A percentile compares a stretch with the other conserved stretches of the same genome.
Conservation (phyloP, 192 early-diverging fungal species). For the Allomyces macrogynus region DNA sequence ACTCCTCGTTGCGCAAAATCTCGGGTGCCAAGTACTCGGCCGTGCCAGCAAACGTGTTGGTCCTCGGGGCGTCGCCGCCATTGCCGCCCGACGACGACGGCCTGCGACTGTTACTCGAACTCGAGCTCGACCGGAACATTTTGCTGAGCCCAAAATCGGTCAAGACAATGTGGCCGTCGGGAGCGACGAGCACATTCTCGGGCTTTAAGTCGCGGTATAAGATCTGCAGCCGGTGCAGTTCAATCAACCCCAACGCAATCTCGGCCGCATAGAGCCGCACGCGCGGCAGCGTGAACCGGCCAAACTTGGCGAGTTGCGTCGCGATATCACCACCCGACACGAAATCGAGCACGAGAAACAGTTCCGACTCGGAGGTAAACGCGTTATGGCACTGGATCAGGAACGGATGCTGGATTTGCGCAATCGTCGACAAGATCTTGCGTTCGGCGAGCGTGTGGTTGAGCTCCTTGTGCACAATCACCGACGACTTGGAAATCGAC, state of each 20-base stretch:
- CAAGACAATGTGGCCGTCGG: neutral
- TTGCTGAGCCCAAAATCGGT: slow-evolving; percentile 5
- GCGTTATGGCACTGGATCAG: slow-evolving; percentile 81
- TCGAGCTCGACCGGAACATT: slow-evolving; percentile 16
- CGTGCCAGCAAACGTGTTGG: slow-evolving; percentile 1
- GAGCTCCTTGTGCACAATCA: slow-evolving; percentile 8
- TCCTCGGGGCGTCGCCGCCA: neutral
- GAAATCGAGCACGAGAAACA: slow-evolving; percentile 84
- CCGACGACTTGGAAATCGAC: slow-evolving; percentile 29
- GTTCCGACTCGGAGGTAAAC: slow-evolving; percentile 68
- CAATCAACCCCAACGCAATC: neutral
- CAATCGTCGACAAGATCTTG: slow-evolving; percentile 38
- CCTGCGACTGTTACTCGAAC: slow-evolving; percentile 4
- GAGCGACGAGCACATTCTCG: neutral
- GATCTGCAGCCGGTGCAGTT: slow-evolving; percentile 18
- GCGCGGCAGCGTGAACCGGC: neutral
- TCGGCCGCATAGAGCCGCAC: neutral
- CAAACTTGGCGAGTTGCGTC: slow-evolving; percentile 38
- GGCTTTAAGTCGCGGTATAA: neutral
- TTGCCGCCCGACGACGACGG: too few relatives aligned
- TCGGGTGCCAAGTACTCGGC: neutral
- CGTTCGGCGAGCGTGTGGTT: slow-evolving; percentile 33
- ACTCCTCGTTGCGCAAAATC: neutral
- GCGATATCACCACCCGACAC: slow-evolving; percentile 82
- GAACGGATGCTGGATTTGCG: slow-evolving; percentile 70